Base-by-base conservation (phyloP, 306 rosid species). In the Cercis canadensis region DNA sequence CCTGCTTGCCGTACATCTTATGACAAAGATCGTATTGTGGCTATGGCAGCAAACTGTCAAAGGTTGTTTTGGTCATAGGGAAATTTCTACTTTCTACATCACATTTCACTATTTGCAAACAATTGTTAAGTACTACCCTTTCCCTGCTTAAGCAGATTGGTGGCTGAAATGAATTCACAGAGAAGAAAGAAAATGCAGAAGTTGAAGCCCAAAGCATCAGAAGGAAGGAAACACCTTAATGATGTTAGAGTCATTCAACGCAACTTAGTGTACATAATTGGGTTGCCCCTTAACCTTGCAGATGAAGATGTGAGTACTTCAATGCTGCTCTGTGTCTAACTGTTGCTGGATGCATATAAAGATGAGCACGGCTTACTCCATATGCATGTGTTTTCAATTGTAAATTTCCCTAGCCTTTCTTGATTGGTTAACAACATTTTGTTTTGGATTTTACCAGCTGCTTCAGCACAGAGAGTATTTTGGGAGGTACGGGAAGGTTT, bases 231-330 rank as follows among this genome's bases (percentile, higher is more conserved):
- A 73, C 85, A 80, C 69, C 85, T 80, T 50, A 77, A 16, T 74
- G 88, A 84, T 65, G 78, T 84, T 66, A 80, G 88, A 80, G 85
- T 84, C 77, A 74, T 84, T 70, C 85, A 84, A 72, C 85, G 83
- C 57, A 77, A 74, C 69, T 65, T 84, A 62, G 88, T 84, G 58
- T 80, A 84, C 78, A 84, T 84, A 77, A 80, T 84, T 70, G 85
- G 88, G 36, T 65, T 84, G 75, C 81, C 88, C 46, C 83, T 84
- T 66, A 80, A 74, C 45, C 81, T 80, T 66, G 85, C 85, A 47
- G 81, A 84, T 70, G 88, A 84, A 65, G 76, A 77, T 32, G 88
- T 84, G 81, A 80, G 88, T 77, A 58, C 49, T 46, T 65, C 21
- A 7, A 21, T 77, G 46, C 45, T 57, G 33, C 54, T 37, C 24